These are phyloP conservation scores for Suaeda aralocaspica DNA, from an alignment of 148 eudicot genomes.

Conservation along the genomic window DNA sequence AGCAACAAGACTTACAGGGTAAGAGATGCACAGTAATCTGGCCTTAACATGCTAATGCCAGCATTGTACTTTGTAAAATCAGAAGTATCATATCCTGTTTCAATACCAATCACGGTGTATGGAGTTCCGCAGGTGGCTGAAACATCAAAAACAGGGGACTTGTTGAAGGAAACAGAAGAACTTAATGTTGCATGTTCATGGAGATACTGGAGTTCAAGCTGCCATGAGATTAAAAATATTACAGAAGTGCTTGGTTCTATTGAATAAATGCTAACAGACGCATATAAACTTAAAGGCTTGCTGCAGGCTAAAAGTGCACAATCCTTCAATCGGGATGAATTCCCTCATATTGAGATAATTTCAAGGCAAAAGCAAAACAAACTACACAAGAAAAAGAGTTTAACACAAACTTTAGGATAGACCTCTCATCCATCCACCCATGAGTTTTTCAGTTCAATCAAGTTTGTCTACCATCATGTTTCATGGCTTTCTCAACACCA, in stretches of 20 bases:
- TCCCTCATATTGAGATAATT: not conserved
- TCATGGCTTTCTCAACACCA: too few relatives aligned
- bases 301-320: not conserved
- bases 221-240: slow-evolving; percentile 23
- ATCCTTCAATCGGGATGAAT: not conserved
- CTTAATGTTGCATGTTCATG: slow-evolving; percentile 69
- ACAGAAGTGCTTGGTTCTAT: not conserved
- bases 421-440: too few relatives aligned
- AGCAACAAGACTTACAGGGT: slow-evolving; percentile 53
- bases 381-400: too few relatives aligned
- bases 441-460: too few relatives aligned
- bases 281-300: not conserved
- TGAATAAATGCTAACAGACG: not conserved
- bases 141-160: slow-evolving; percentile 65
- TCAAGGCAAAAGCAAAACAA: not conserved
- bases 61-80: slow-evolving; percentile 67
- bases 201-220: slow-evolving; percentile 80
- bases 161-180: slow-evolving; percentile 67
- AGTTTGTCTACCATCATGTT: too few relatives aligned
- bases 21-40: slow-evolving; percentile 55
- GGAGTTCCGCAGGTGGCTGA: slow-evolving; percentile 66
- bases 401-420: too few relatives aligned
- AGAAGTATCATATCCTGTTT: slow-evolving; percentile 66
- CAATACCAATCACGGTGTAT: slow-evolving; percentile 52
- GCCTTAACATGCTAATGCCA: slow-evolving; percentile 54